Conservation (phyloP, 2,329 filamentous ascomycete genomes). For the Cladophialophora exuberans region DNA sequence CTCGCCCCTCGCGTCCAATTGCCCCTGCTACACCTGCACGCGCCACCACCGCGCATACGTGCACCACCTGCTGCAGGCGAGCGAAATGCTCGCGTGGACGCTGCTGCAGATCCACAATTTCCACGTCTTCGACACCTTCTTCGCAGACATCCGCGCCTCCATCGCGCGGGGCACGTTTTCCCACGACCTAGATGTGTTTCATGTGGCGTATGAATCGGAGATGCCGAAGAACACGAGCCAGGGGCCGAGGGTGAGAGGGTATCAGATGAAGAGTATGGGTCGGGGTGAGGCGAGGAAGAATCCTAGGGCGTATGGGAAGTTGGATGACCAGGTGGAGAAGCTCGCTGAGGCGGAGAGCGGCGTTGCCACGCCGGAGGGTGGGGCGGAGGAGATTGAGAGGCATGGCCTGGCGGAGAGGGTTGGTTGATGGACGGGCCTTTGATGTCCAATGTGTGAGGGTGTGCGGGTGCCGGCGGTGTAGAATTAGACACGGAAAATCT, state of each 20-base stretch:
- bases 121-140: conserved; percentile 71
- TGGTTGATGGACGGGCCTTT: too few species aligned
- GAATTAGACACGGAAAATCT: too few species aligned
- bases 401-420: conserved; percentile 51
- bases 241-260: conserved; percentile 77
- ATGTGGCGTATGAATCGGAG: conserved; percentile 67
- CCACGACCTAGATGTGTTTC: conserved; percentile 62
- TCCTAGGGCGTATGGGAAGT: conserved; percentile 65
- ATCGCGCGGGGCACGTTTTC: conserved; percentile 63
- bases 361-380: conserved; percentile 54
- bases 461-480: too few species aligned
- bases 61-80: conserved; percentile 82
- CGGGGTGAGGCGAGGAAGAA: conserved; percentile 68
- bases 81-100: conserved; percentile 96
- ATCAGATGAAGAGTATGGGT: conserved; percentile 75
- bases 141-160: conserved; percentile 67
- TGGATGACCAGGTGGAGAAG: conserved; percentile 54
- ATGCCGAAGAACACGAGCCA: conserved; percentile 75
- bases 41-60: conserved; percentile 85
- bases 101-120: conserved; percentile 93
- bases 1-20: conserved; percentile 64
- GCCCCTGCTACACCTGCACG: conserved; percentile 80
- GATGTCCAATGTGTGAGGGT: too few species aligned
- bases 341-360: conserved; percentile 55
- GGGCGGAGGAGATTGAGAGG: conserved; percentile 56